Base-by-base conservation (phyloP, 2,329 filamentous ascomycete genomes). In the Pseudonectria buxi region DNA sequence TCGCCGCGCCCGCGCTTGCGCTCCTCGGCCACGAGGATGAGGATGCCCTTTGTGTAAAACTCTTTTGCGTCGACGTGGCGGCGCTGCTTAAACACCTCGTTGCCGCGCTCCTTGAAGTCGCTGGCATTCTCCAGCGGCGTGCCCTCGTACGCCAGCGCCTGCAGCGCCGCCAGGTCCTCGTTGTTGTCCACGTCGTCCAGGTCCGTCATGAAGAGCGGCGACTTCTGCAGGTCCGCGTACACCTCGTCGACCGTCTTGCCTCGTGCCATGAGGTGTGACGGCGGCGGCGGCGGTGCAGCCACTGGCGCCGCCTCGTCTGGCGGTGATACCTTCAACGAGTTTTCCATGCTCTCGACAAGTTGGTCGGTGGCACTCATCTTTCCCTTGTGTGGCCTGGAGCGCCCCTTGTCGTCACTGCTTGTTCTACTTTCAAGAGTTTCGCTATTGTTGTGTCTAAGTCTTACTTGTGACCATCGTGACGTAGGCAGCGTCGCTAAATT, bases 131-230 rank as follows among this genome's bases (percentile, higher is more conserved):
- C 90, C 9, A 81, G 72, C 32, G 86, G 79, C 7, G 88, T 89
- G 14, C 92, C 94, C 65, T 98, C 92, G 57, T 95, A 95, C 22
- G 87, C 86, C 26, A 98, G 69, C 1, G 92, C 90, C 56, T 86
- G 83, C 41, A 98, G 72, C 1, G 92, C 94, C 51, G 94, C 88
- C 1, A 95, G 70, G 48, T 85, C 80, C 43, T 83, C 71, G 55
- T 95, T 95, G 46, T 94, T 84, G 50, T 83, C 69, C 54, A 94
- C 94, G 46, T 90, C 84, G 51, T 86, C 86, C 24, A 95, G 72
- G 48, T 86, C 81, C 22, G 88, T 96, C 92, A 98, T 98, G 71
- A 98, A 98, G 26, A 98, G 74, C 6, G 92, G 92, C 24, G 69
- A 74, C 56, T 69, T 69, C 57, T 76, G 76, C 28, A 79, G 61